A percentile compares a stretch with the other conserved stretches of the same genome.
phyloP scores from a whole-genome alignment of 495 filamentous ascomycete species.

The Daldinia vernicosa region DNA sequence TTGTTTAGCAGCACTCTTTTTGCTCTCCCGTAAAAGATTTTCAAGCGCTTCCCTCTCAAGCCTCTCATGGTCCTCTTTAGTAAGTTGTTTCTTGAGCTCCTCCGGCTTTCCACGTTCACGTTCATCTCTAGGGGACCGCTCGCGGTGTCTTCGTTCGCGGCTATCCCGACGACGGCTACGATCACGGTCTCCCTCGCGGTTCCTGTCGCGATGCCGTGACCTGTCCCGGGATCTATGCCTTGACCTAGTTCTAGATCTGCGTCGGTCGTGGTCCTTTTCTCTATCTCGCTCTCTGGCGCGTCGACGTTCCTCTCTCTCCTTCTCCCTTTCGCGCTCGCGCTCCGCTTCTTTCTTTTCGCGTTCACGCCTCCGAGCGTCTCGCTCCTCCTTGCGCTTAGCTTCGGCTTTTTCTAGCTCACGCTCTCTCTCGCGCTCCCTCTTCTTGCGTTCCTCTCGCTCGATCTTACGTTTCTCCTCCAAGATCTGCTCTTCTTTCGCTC shows the following conservation, averaged over 20 bases:
- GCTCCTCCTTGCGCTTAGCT: constrained; percentile 64
- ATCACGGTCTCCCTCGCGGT: constrained; percentile 45
- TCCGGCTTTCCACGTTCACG: constrained; percentile 42
- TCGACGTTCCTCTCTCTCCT: constrained; percentile 63
- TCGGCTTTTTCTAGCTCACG: constrained; percentile 67
- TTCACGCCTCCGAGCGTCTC: constrained; percentile 65
- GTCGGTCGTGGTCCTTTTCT: constrained; percentile 47
- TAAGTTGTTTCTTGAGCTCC: constrained; percentile 57
- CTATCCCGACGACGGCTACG: constrained; percentile 44
- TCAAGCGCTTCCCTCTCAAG: constrained; percentile 64
- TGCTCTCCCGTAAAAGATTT: constrained; percentile 64
- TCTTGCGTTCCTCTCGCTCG: constrained; percentile 70
- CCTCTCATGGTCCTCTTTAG: constrained; percentile 63
- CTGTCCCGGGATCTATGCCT: constrained; percentile 46
- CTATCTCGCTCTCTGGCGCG: constrained; percentile 49
- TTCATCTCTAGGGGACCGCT: constrained; percentile 47
- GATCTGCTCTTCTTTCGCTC: constrained; percentile 67
- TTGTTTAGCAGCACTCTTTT: constrained; percentile 54
- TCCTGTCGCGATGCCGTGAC: constrained; percentile 38
- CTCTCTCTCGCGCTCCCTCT: constrained; percentile 64
- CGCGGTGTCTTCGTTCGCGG: constrained; percentile 43
- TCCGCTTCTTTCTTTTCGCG: constrained; percentile 64
- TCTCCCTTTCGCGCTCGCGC: constrained; percentile 64
- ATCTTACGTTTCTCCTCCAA: constrained; percentile 74
- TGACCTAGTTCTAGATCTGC: constrained; percentile 46